Base-by-base conservation (phyloP, 2,329 filamentous ascomycete species). In the Diaporthe aspalathi region DNA sequence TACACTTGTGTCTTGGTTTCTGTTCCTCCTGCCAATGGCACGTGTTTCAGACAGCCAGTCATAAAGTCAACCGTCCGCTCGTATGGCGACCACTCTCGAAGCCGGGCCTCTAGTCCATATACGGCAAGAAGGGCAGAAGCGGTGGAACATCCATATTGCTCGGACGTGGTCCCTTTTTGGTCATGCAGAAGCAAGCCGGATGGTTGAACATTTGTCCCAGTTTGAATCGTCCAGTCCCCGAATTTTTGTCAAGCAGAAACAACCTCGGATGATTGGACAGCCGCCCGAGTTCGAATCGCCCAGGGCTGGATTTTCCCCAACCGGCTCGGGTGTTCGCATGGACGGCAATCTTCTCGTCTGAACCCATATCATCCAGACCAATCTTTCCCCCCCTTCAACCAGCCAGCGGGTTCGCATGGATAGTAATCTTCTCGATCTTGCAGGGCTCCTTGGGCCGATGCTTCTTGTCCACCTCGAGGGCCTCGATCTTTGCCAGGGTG, bases 321-420 rank as follows among this genome's bases (percentile, higher is more conserved):
- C 5, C 32, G 32, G 32, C 32, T 9, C 5, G 9, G 32, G 32
- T 5, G 32, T 35, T 35, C 32, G 32, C 32, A 35, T 35, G 32
- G 32, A 35, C 9, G 32, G 32, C 9, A 35, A 35, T 35, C 32
- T 9, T 35, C 32, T 35, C 32, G 32, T 9, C 32, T 35, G 32
- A 9, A 35, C 32, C 9, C 50, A 11, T 24, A 17, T 16, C 14
- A 11, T 32, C 29, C 5, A n/a, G 11, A 35, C 22, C 3, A n/a
- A 14, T 32, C 14, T 24, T 38, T 38, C 9, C 35, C 32, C 32
- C 32, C 53, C n/a, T n/a, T 87, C 81, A 90, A 27, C 80, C 88
- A 5, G 93, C 93, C 73, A 95, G 78, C 1, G 93, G 93, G 76
- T 96, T 96, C 22, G 93, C 93, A 80, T 95, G 93, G 3, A 95